Conservation (phyloP, 768 basidiomycete species). For the Mrakia blollopis region DNA sequence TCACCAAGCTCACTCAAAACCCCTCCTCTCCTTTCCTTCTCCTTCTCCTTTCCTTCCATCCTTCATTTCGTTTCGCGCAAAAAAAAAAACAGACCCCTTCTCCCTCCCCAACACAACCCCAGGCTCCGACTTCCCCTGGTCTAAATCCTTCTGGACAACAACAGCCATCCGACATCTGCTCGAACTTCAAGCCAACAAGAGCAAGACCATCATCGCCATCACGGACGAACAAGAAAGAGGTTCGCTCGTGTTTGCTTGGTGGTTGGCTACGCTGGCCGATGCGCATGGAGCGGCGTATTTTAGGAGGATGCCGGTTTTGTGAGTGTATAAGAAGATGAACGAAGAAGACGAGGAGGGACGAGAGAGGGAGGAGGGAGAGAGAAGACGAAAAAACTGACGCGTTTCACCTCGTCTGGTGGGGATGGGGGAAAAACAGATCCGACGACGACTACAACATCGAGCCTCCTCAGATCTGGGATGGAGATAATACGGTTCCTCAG, state of each 20-base stretch:
- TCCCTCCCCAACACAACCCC: slow-evolving; percentile 14
- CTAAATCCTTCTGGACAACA: slow-evolving; percentile 78
- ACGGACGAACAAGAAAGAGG: slow-evolving; percentile 35
- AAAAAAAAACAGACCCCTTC: background rate
- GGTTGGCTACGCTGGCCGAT: slow-evolving; percentile 78
- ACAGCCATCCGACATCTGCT: slow-evolving; percentile 72
- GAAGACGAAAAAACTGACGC: background rate
- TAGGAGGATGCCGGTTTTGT: slow-evolving; percentile 74
- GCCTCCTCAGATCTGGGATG: slow-evolving; percentile 29
- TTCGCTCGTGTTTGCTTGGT: slow-evolving; percentile 64
- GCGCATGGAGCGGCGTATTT: slow-evolving; percentile 79
- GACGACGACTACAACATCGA: slow-evolving; percentile 36
- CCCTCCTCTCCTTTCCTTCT: too few species aligned
- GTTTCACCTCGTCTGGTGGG: background rate
- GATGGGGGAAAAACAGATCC: background rate
- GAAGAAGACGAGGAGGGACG: background rate
- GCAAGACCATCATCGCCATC: slow-evolving; percentile 34
- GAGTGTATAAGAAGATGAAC: slow-evolving; percentile 36
- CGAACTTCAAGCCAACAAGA: slow-evolving; percentile 57
- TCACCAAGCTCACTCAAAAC: too few species aligned
- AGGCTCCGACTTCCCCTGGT: slow-evolving; percentile 45
- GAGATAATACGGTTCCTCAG: slow-evolving; percentile 19
- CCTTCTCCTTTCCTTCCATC: background rate
- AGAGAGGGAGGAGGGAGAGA: too few species aligned
- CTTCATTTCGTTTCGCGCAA: background rate